phyloP scores from a whole-genome alignment of 768 basidiomycete species.

The Gloeopeniophorella convolvens region DNA sequence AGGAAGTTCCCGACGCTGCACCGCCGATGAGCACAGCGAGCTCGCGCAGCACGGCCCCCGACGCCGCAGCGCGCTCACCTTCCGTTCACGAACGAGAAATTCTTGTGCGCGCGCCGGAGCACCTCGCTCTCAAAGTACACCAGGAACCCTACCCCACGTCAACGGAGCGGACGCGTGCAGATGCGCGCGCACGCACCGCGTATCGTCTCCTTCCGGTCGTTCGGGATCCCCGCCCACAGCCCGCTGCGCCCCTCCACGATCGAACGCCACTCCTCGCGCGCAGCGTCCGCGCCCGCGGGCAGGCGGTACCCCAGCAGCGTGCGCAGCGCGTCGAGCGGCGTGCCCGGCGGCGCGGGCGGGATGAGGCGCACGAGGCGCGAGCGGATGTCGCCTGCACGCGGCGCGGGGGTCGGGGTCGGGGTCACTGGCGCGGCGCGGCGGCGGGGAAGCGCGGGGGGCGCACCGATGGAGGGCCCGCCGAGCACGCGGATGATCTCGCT shows the following conservation, averaged over 20 bases:
- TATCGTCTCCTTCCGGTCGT: constrained; percentile 86
- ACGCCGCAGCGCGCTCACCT: too few species aligned
- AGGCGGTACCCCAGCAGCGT: constrained; percentile 75
- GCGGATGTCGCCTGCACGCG: constrained; percentile 70
- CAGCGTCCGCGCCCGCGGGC: constrained; percentile 52
- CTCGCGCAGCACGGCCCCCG: too few species aligned
- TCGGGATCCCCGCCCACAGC: constrained; percentile 82
- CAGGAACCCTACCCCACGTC: constrained; percentile 59
- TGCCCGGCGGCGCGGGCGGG: constrained; percentile 49
- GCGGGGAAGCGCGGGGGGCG: constrained; percentile 7
- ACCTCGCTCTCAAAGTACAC: constrained; percentile 89
- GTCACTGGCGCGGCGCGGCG: too few species aligned
- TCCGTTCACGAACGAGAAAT: constrained; percentile 89
- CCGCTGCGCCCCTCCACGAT: constrained; percentile 82
- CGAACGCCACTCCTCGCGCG: constrained; percentile 86
- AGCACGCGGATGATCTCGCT: constrained; percentile 91
- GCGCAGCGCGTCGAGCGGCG: constrained; percentile 68
- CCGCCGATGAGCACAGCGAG: too few species aligned
- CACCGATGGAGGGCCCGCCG: constrained; percentile 81
- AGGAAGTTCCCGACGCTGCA: constrained; percentile 84
- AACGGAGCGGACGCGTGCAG: background rate
- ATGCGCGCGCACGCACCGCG: constrained; percentile 46
- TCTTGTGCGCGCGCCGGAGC: constrained; percentile 85
- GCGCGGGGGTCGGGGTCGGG: constrained; percentile 1
- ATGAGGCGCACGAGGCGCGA: constrained; percentile 87